Evolutionary conservation across 164 flowering plant species (phyloP).

Genomic region (Euptelea pleiosperma): DNA sequence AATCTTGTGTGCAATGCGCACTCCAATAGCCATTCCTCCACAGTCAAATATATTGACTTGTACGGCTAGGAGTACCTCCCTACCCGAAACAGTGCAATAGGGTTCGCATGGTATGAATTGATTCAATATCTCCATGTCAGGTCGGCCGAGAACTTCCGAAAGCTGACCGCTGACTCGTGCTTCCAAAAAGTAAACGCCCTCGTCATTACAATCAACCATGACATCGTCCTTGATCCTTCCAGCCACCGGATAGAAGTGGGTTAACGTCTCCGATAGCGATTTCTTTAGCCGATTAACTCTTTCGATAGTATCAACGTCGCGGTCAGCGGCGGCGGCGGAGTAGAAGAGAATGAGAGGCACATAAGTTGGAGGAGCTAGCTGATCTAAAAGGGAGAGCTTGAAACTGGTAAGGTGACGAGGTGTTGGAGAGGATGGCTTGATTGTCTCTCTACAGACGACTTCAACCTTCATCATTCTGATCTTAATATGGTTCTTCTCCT

Average conservation of each 20-base stretch:
- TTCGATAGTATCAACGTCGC: no score
- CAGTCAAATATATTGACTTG: constrained; percentile 48
- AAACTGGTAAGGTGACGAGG: constrained; percentile 29
- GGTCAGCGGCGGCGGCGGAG: constrained; percentile 2
- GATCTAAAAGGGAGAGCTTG: constrained; percentile 45
- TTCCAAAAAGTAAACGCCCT: constrained; percentile 23
- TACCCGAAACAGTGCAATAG: background rate
- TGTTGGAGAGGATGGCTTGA: no score
- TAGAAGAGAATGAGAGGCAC: constrained; percentile 37
- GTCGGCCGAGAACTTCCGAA: constrained; percentile 12
- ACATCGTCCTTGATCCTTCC: constrained; percentile 30
- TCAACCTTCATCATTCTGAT: constrained; percentile 24
- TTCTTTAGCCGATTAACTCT: constrained; percentile 8
- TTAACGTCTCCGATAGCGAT: constrained; percentile 25
- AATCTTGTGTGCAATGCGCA: constrained; percentile 44
- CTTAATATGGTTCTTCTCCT: background rate
- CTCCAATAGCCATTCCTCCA: constrained; percentile 54
- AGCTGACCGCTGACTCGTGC: constrained; percentile 20
- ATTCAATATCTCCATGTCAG: constrained; percentile 16
- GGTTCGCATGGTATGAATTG: constrained; percentile 27
- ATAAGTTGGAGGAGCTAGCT: constrained; percentile 29
- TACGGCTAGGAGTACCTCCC: constrained; percentile 21
- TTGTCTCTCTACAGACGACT: constrained; percentile 24
- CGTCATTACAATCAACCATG: constrained; percentile 32
- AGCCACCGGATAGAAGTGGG: constrained; percentile 34